Conservation (phyloP, 805 yeast genomes). For the Pichia nakasei region DNA sequence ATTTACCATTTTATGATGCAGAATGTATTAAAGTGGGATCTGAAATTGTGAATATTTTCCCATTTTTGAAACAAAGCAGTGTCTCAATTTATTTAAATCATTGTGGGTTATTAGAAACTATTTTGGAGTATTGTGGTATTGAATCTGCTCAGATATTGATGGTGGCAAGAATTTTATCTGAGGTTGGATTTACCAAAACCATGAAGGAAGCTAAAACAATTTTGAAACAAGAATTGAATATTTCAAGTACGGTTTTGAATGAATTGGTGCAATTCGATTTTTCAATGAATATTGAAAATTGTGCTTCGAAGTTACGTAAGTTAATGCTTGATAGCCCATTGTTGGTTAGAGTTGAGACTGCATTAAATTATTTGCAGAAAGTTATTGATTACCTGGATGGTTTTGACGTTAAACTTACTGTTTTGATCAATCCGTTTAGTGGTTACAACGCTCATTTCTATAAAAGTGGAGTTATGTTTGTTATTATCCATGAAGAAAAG, state of each 20-base stretch:
- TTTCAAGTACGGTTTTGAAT: constrained; percentile 73
- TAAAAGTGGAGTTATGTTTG: constrained; percentile 79
- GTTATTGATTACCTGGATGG: constrained; percentile 46
- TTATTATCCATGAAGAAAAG: constrained; percentile 62
- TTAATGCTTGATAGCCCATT: constrained; percentile 69
- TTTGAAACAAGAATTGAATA: constrained; percentile 55
- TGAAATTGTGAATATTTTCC: constrained; percentile 58
- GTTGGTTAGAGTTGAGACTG: constrained; percentile 50
- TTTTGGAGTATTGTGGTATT: constrained; percentile 75
- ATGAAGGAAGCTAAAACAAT: constrained; percentile 44
- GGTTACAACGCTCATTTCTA: constrained; percentile 79
- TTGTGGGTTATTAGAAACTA: constrained; percentile 63
- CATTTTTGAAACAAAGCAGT: constrained; percentile 52
- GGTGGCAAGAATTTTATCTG: constrained; percentile 67
- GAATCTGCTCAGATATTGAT: constrained; percentile 64
- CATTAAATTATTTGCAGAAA: constrained; percentile 50
- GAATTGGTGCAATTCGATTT: constrained; percentile 80
- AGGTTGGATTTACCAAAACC: constrained; percentile 60
- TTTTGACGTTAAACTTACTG: constrained; percentile 41
- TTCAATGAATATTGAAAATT: constrained; percentile 55
- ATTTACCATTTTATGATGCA: constrained; percentile 61
- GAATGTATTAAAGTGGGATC: constrained; percentile 79
- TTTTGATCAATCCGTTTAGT: constrained; percentile 71
- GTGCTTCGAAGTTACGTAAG: constrained; percentile 53
- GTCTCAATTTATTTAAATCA: constrained; percentile 67